These are phyloP conservation scores for Lipomyces spencermartinsiae DNA, from an alignment of 805 yeast genomes.

Conservation along the genomic window DNA sequence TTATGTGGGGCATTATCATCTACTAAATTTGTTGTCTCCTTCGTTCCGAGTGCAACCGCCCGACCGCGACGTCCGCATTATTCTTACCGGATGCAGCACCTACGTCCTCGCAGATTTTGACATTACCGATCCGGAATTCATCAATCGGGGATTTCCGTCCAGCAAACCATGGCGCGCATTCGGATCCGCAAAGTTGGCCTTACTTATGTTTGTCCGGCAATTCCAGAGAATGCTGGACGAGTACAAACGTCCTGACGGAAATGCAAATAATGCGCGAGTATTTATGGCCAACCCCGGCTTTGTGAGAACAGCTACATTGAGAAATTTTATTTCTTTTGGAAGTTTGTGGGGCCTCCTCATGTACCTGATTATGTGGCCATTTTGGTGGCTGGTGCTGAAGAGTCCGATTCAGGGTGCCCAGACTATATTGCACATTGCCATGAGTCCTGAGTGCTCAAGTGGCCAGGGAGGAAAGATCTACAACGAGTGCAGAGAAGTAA, in stretches of 20 bases:
- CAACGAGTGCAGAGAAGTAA: slow-evolving; percentile 65
- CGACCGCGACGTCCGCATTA: slow-evolving; percentile 87
- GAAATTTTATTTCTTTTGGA: slow-evolving; percentile 80
- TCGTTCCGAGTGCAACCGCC: slow-evolving; percentile 88
- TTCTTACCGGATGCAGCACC: slow-evolving; percentile 78
- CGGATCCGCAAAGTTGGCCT: slow-evolving; percentile 80
- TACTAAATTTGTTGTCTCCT: slow-evolving; percentile 81
- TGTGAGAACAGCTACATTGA: slow-evolving; percentile 85
- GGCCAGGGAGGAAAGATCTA: slow-evolving; percentile 71
- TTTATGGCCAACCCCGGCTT: slow-evolving; percentile 89
- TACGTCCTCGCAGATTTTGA: slow-evolving; percentile 76
- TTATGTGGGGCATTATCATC: slow-evolving; percentile 80
- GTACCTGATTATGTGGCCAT: slow-evolving; percentile 74
- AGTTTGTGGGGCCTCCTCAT: slow-evolving; percentile 63
- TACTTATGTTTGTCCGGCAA: slow-evolving; percentile 78
- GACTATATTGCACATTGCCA: slow-evolving; percentile 68
- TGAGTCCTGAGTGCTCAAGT: slow-evolving; percentile 71
- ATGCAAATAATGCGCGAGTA: slow-evolving; percentile 71
- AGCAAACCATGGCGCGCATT: slow-evolving; percentile 74
- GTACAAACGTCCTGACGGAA: slow-evolving; percentile 68
- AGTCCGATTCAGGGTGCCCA: slow-evolving; percentile 82
- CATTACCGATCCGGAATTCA: slow-evolving; percentile 68
- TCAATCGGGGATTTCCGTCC: slow-evolving; percentile 62
- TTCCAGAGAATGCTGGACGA: slow-evolving; percentile 68
- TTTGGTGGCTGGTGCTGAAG: slow-evolving; percentile 82